Conservation (phyloP, 176 grass and related monocot genomes). For the Rhynchospora pubera region DNA sequence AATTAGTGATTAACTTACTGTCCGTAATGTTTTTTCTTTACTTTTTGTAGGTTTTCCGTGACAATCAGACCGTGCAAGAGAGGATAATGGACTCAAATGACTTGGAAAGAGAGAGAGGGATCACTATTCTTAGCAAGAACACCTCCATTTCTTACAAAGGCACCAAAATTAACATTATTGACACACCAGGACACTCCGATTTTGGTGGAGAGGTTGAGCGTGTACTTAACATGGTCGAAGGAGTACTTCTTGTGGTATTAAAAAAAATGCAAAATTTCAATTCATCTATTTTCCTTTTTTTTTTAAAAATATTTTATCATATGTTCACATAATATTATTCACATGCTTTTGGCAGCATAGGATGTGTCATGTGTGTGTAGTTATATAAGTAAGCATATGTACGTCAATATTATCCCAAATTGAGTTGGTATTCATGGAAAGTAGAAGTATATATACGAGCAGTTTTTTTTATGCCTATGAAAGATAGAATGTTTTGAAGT, state of each 20-base stretch:
- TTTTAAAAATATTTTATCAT: background rate
- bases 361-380: background rate
- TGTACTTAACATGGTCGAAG: constrained; percentile 99
- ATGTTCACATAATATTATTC: background rate
- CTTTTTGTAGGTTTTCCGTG: constrained; percentile 79
- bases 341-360: background rate
- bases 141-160: constrained; percentile 97
- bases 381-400: background rate
- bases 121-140: constrained; percentile 99
- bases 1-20: too few species aligned
- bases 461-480: background rate
- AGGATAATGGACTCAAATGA: constrained; percentile 99
- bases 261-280: constrained; percentile 15
- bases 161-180: constrained; percentile 97
- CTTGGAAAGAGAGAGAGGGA: constrained; percentile 93
- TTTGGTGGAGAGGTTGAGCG: constrained; percentile 97
- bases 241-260: constrained; percentile 93
- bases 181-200: constrained; percentile 96
- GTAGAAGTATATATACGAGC: background rate
- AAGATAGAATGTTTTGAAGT: background rate
- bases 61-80: constrained; percentile 92
- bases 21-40: constrained; percentile 27
- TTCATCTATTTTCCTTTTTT: background rate
- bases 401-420: too few species aligned
- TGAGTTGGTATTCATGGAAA: background rate